A percentile compares a stretch with the other conserved stretches of the same genome.
Conservation (phyloP, 129 eudicot genomes). For the Flaveria ramosissima region DNA sequence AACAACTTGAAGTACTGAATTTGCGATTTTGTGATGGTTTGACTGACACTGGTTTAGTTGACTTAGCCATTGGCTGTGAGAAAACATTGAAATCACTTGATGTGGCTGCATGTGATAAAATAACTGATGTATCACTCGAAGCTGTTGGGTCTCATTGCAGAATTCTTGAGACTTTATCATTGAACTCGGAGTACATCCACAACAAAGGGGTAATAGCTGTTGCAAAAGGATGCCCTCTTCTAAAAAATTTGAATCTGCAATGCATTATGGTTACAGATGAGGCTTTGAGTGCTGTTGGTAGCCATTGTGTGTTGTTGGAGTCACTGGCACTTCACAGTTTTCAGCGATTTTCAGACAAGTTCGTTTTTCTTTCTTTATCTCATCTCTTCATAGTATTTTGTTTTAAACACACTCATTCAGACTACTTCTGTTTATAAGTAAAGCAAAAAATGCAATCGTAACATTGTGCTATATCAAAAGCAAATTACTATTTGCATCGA, state of each 20-base stretch:
- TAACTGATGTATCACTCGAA: conserved; percentile 76
- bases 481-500: no score
- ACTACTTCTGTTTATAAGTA: background rate
- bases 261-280: conserved; percentile 74
- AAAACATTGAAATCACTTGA: conserved; percentile 73
- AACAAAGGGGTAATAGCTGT: conserved; percentile 75
- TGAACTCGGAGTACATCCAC: conserved; percentile 72
- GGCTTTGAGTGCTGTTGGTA: conserved; percentile 69
- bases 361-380: conserved; percentile 17
- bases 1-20: conserved; percentile 72
- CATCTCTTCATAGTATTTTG: background rate
- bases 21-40: conserved; percentile 88
- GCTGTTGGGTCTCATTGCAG: conserved; percentile 83
- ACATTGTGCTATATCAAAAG: no score
- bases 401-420: background rate
- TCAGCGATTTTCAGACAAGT: conserved; percentile 84
- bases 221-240: conserved; percentile 62
- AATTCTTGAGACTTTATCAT: conserved; percentile 56
- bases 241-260: conserved; percentile 73
- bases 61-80: conserved; percentile 66
- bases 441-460: no score
- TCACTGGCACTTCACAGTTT: conserved; percentile 67
- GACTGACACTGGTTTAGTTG: conserved; percentile 72
- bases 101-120: conserved; percentile 83
- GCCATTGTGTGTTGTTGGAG: conserved; percentile 60